Conservation (phyloP, 345 rosid species). For the Syzygium jambos region DNA sequence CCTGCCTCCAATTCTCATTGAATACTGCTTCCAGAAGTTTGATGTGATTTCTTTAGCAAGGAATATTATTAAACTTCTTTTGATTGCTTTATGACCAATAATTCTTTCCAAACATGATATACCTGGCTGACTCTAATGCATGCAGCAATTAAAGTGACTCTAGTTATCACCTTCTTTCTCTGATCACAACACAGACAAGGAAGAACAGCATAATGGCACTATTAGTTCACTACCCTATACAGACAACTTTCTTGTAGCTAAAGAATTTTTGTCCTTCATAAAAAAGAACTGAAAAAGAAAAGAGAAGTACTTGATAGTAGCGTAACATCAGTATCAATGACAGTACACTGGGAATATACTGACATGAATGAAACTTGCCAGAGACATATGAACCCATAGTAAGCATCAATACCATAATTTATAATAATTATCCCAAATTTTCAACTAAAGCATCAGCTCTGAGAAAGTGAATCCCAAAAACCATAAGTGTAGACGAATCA, state of each 20-base stretch:
- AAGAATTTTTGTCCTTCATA: not conserved
- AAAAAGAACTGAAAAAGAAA: not conserved
- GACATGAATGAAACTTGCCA: not conserved
- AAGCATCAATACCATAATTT: not conserved
- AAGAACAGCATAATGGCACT: not conserved
- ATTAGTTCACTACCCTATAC: not conserved
- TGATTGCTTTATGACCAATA: not conserved
- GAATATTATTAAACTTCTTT: not conserved
- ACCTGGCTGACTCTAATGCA: not conserved
- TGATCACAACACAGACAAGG: not conserved
- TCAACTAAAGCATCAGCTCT: not conserved
- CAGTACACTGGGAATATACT: not conserved
- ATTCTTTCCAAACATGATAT: not conserved
- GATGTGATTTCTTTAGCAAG: not conserved
- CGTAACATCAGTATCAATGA: not conserved
- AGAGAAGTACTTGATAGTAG: not conserved
- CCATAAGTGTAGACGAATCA: not conserved
- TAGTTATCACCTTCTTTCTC: not conserved
- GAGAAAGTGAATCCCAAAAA: not conserved
- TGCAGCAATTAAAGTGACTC: not conserved
- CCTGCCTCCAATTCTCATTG: not conserved
- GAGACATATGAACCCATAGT: not conserved
- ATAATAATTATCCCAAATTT: not conserved
- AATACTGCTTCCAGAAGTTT: not conserved
- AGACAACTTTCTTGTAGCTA: not conserved